A percentile compares a stretch with the other conserved stretches of the same genome.
phyloP scores from a whole-genome alignment of 2,329 filamentous ascomycete species.

The Fusarium miscanthi region DNA sequence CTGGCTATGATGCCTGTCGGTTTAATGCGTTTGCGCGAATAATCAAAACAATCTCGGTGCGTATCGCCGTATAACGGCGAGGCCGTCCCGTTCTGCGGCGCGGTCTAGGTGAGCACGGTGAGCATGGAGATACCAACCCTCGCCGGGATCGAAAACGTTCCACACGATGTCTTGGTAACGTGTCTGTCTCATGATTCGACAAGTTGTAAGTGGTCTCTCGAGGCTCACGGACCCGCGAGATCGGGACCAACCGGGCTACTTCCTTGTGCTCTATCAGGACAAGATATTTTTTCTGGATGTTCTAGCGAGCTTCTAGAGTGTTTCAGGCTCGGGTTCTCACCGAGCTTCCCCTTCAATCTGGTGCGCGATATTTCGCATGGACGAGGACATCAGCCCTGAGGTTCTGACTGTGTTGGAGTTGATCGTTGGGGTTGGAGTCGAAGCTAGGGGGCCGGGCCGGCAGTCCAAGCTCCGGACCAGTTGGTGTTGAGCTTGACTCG shows the following conservation, averaged over 20 bases:
- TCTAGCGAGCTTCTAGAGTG: conserved; percentile 34
- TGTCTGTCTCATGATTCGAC: conserved; percentile 39
- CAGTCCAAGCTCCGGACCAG: conserved; percentile 34
- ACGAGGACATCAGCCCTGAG: not conserved
- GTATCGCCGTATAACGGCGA: conserved; percentile 28
- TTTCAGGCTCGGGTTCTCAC: conserved; percentile 27
- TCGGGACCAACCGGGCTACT: conserved; percentile 41
- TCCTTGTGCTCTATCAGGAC: conserved; percentile 9
- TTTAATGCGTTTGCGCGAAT: conserved; percentile 35
- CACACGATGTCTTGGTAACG: conserved; percentile 36
- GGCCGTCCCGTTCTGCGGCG: conserved; percentile 29
- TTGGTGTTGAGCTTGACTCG: conserved; percentile 6
- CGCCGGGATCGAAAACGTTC: conserved; percentile 32
- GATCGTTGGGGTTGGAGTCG: not conserved
- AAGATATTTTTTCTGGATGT: conserved; percentile 6
- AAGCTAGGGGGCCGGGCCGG: conserved; percentile 34
- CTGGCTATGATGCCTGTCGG: not conserved
- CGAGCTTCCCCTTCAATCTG: conserved; percentile 15
- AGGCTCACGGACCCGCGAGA: conserved; percentile 23
- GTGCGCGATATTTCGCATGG: not conserved
- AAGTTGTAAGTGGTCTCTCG: conserved; percentile 13
- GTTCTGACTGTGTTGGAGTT: not conserved
- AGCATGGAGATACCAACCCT: conserved; percentile 17
- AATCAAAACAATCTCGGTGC: conserved; percentile 6
- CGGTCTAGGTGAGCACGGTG: conserved; percentile 37